Conservation (phyloP, 345 rosid genomes). For the Toxicodendron radicans region DNA sequence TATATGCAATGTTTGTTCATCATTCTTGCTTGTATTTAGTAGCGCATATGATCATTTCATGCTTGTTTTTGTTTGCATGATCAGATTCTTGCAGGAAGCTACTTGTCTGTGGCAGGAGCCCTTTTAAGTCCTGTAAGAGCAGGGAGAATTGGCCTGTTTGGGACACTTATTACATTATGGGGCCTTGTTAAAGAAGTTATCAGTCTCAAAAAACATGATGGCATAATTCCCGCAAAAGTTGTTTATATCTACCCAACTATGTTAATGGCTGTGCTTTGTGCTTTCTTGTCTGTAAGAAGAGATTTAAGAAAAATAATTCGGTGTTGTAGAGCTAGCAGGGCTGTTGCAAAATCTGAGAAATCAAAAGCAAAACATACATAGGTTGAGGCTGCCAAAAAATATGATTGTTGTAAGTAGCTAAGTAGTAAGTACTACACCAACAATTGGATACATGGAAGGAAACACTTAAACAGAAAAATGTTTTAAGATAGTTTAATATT, state of each 20-base stretch:
- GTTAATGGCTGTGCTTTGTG: conserved; percentile 47
- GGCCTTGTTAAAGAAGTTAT: conserved; percentile 50
- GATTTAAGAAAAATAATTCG: conserved; percentile 59
- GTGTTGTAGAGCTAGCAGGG: conserved; percentile 32
- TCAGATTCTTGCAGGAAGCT: conserved; percentile 80
- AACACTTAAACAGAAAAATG: not conserved
- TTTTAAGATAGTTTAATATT: not conserved
- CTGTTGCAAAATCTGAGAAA: conserved; percentile 13
- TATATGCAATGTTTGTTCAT: not conserved
- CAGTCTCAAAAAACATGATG: conserved; percentile 27
- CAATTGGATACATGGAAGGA: not conserved
- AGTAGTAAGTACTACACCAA: not conserved
- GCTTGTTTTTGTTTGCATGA: not conserved
- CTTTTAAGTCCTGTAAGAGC: conserved; percentile 43
- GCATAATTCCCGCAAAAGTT: conserved; percentile 13
- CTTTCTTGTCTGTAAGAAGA: conserved; percentile 59
- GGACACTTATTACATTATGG: conserved; percentile 60
- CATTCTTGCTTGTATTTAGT: not conserved
- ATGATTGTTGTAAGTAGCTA: not conserved
- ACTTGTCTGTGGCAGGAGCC: conserved; percentile 74
- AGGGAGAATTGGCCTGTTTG: conserved; percentile 62
- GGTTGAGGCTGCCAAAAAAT: not conserved
- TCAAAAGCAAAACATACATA: conserved; percentile 13
- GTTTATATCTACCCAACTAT: conserved; percentile 45
- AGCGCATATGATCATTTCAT: not conserved